Evolutionary conservation across 371 early-diverging fungal species (phyloP).

Genomic region (Lichtheimia ornata): DNA sequence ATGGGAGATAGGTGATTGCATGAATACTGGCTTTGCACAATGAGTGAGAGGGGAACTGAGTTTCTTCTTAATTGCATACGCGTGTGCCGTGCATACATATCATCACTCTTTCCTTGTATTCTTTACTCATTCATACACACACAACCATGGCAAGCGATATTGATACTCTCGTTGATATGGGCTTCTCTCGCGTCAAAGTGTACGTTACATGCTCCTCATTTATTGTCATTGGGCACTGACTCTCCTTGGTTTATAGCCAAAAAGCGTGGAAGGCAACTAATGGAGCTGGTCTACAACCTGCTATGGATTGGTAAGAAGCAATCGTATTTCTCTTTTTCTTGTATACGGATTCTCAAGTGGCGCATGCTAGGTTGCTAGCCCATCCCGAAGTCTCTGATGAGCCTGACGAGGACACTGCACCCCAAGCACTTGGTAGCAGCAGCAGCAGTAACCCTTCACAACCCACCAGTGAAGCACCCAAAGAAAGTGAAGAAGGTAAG

Average conservation of each 20-base stretch:
- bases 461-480: slow-evolving; percentile 12
- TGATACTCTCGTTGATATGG: slow-evolving; percentile 74
- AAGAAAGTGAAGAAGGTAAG: background rate
- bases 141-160: slow-evolving; percentile 59
- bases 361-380: slow-evolving; percentile 61
- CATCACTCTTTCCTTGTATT: background rate
- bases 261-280: slow-evolving; percentile 79
- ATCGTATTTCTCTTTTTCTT: background rate
- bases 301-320: slow-evolving; percentile 82
- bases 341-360: background rate
- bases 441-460: slow-evolving; percentile 14
- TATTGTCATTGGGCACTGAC: slow-evolving; percentile 54
- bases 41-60: too few relatives aligned
- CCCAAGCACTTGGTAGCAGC: slow-evolving; percentile 31
- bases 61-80: too few relatives aligned
- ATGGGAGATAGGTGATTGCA: too few relatives aligned
- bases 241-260: slow-evolving; percentile 26
- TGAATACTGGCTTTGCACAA: too few relatives aligned
- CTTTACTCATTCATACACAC: background rate
- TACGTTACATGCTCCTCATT: slow-evolving; percentile 29
- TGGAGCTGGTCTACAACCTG: slow-evolving; percentile 82
- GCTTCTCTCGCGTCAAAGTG: slow-evolving; percentile 76
- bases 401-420: slow-evolving; percentile 52
- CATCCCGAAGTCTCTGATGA: slow-evolving; percentile 78
- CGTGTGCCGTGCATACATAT: too few relatives aligned